Percentiles rank a stretch among this genome's conserved stretches.
Evolutionary conservation across 2,329 filamentous ascomycete species (phyloP).

Genomic region (Penicillium decumbens): DNA sequence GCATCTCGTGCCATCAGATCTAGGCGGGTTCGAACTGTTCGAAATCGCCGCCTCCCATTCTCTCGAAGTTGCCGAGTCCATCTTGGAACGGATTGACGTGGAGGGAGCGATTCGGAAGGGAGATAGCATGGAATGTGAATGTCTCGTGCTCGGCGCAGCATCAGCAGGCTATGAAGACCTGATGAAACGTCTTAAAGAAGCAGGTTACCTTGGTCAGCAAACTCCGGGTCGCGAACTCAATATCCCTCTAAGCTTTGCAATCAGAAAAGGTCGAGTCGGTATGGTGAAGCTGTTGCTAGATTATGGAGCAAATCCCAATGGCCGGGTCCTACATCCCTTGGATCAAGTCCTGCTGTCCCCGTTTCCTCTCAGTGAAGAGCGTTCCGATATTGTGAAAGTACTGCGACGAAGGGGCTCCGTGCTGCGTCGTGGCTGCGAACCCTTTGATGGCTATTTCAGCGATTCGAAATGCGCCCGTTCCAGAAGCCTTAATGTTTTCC

Average conservation of each 20-base stretch:
- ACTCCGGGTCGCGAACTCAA: neutral
- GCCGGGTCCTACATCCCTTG: too few relatives aligned
- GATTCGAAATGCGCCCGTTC: too few relatives aligned
- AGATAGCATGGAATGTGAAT: neutral
- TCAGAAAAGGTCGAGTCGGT: neutral
- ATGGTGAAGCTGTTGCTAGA: neutral
- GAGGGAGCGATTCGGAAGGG: neutral
- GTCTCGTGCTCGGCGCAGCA: neutral
- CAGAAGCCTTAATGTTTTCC: neutral
- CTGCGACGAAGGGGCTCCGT: neutral
- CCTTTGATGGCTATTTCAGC: too few relatives aligned
- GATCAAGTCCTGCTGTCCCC: too few relatives aligned
- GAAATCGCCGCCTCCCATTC: neutral
- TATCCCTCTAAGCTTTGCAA: neutral
- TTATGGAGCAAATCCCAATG: neutral
- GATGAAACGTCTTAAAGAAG: neutral
- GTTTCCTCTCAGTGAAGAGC: too few relatives aligned
- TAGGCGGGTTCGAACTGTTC: neutral
- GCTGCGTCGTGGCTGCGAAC: too few relatives aligned
- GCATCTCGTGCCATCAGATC: neutral
- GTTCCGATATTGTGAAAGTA: too few relatives aligned
- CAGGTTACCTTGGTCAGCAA: neutral
- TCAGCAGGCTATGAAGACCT: neutral
- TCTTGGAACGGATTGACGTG: neutral
- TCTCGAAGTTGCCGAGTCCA: neutral